Evolutionary conservation across 345 rosid species (phyloP), one percentile per base, ranked within the genome.

Genomic region (Pistacia integerrima): DNA sequence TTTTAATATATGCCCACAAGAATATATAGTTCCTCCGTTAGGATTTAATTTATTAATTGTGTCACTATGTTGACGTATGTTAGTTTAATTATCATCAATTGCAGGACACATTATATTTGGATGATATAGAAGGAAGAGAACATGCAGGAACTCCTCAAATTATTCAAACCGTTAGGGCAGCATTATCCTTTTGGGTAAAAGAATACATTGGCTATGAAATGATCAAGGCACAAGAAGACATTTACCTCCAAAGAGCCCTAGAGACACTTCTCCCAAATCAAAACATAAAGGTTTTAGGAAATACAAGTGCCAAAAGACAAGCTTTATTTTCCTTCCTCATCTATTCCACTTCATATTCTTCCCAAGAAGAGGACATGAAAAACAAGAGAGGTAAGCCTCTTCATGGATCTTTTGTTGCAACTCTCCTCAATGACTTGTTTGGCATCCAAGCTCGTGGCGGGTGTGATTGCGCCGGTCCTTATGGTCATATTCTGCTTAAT

Each of bases 361-460:
- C 68, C 16, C 17, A 14, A 11, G 5, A 30, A 30, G 33, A 12
- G 13, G 17, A 12, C 13, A 13, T 52, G 56, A 12, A 13, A 11
- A 11, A 52, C 17, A 2, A 12, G 59, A 81, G 80, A 55, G 90
- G 65, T 63, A 90, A 88, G 67, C 90, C 92, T 52, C 90, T 90
- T 3, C 84, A 83, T 62, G 94, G 94, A 2, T 74, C 87, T 13
- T 90, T 85, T 28, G 84, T 87, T 11, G 90, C 89, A 1, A 71
- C 69, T 8, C 80, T 90, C 58, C 82, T 90, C 65, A 90, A 88
- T 67, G 90, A 90, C 76, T 77, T 90, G 61, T 90, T 90, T 36
- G 92, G 92, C 41, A 87, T 90, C 56, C 94, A 90, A 41, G 86
- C 92, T 5, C 79, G 94, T 13, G 56, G 56, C 8, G 56, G 56